These are phyloP conservation scores for Cunninghamia lanceolata DNA, from an alignment of 75 land plant genomes.

Conservation along the genomic window DNA sequence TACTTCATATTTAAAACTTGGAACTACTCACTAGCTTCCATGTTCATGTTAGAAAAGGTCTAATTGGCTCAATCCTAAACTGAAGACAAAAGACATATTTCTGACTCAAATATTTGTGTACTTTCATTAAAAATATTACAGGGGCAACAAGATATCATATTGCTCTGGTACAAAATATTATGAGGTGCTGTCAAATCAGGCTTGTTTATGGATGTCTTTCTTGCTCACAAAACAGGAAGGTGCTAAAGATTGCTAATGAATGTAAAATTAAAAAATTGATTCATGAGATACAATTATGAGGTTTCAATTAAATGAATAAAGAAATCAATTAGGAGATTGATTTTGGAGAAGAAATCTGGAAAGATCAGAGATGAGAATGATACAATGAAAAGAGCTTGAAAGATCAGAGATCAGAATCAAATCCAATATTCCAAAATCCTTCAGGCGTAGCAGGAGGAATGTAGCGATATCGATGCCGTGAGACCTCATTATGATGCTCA, in stretches of 20 bases:
- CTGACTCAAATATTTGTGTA: neutral
- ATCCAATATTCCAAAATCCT: constrained; percentile 98
- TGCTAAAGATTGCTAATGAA: neutral
- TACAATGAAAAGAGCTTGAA: neutral
- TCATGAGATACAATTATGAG: neutral
- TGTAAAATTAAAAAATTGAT: neutral
- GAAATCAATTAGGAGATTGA: constrained; percentile 3
- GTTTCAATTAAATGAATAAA: constrained; percentile 10
- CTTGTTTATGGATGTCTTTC: neutral
- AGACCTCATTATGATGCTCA: constrained; percentile 88
- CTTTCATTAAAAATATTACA: neutral
- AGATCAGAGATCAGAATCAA: constrained; percentile 73
- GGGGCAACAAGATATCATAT: neutral
- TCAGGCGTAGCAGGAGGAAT: constrained; percentile 93
- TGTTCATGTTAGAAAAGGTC: neutral
- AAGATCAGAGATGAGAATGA: neutral
- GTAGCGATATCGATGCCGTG: constrained; percentile 86
- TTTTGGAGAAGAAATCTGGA: neutral
- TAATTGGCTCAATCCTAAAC: neutral
- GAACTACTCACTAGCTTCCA: neutral
- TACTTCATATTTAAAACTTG: neutral
- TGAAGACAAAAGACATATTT: neutral
- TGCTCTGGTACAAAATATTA: neutral
- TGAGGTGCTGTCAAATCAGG: neutral
- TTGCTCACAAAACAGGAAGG: neutral